Base-by-base conservation (phyloP, 2,329 filamentous ascomycete genomes). In the Fusarium cicatricum region DNA sequence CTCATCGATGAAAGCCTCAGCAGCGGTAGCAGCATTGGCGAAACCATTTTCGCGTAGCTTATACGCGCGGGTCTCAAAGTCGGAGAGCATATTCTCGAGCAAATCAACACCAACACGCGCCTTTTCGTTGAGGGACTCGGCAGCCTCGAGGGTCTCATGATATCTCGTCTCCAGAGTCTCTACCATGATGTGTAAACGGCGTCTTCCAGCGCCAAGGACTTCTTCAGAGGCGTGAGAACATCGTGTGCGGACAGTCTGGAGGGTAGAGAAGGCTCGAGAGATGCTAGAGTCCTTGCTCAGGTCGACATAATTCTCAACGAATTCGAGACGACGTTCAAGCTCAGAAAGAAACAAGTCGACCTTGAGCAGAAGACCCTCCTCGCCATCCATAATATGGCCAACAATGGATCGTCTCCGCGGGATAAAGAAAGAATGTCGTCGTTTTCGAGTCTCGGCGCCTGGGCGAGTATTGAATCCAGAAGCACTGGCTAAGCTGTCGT, bases 191-290 rank as follows among this genome's bases (percentile, higher is more conserved):
- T 91, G 90, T 55, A 96, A 87, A 57, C 92, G 85, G 62, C 91
- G 86, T 46, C 91, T 88, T 17, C 95, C 93, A 32, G 90, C 91
- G 52, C 92, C 95, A 65, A 98, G 86, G 40, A 97, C 85, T 71
- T 95, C 94, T 59, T 92, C 94, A 1, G 93, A 96, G 16, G 94
- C 92, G 62, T 93, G 87, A 33, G 91, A 92, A 75, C 95, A 99
- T 67, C 92, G 87, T 64, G 92, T 88, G 58, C 93, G 88, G 21
- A 99, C 93, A 8, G 91, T 88, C 70, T 94, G 89, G 2, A 99
- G 80, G 0, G 93, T 96, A 14, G 88, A 82, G 75, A 96, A 96
- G 16, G 94, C 92, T 64, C 91, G 86, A 37, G 90, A 88, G 51
- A 98, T 87, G 69, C 91, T 90, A 38, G 89, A 83, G 73, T 99